These are phyloP conservation scores for Colletotrichum orchidophilum DNA, from an alignment of 2,329 filamentous ascomycete species.

Conservation along the genomic window DNA sequence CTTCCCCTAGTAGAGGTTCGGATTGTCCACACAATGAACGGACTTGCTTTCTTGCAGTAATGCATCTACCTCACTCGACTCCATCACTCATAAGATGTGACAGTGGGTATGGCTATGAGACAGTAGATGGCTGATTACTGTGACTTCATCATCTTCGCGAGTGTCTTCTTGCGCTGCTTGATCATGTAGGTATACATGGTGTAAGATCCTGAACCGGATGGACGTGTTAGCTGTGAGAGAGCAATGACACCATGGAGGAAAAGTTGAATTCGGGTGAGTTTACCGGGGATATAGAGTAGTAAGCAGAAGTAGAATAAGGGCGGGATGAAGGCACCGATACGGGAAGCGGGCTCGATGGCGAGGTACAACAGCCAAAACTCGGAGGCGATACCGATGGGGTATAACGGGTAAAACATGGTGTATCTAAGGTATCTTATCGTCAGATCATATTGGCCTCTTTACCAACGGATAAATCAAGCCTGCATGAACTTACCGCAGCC, in stretches of 20 bases:
- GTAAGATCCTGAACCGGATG: conserved; percentile 59
- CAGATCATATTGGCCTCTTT: not conserved
- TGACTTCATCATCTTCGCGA: conserved; percentile 56
- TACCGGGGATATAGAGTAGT: conserved; percentile 82
- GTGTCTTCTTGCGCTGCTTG: conserved; percentile 82
- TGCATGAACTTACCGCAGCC: conserved; percentile 64
- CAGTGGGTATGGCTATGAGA: no score
- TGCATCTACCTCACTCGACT: no score
- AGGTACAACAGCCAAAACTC: conserved; percentile 84
- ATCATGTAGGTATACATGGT: conserved; percentile 96
- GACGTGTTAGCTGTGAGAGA: not conserved
- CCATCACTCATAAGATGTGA: no score
- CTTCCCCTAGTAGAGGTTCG: no score
- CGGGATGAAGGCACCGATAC: conserved; percentile 58
- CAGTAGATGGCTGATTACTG: no score
- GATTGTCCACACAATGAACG: no score
- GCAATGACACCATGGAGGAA: rapidly evolving
- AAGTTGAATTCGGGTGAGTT: conserved; percentile 47
- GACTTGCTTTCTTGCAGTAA: no score
- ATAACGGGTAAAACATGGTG: conserved; percentile 92
- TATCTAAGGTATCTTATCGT: conserved; percentile 55
- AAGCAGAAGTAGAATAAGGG: conserved; percentile 72
- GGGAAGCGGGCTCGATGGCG: conserved; percentile 67
- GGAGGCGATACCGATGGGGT: conserved; percentile 89
- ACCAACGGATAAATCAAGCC: not conserved